Conservation (phyloP, 345 rosid species). For the Luvunga scandens region DNA sequence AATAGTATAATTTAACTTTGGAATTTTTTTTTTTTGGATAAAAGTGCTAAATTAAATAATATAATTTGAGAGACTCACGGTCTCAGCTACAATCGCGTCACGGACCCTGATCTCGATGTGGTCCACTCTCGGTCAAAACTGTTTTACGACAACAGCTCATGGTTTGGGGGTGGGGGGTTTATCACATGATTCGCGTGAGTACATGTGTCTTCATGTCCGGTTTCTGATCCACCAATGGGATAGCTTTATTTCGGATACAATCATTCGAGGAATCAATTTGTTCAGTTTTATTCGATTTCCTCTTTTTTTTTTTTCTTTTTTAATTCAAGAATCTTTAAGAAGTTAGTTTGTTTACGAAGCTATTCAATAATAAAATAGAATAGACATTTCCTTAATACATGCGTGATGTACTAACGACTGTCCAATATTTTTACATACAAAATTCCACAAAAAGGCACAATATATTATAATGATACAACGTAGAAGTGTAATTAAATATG, state of each 20-base stretch:
- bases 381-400: not conserved
- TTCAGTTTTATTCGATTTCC: not conserved
- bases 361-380: not conserved
- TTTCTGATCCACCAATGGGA: not conserved
- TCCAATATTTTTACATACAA: no score
- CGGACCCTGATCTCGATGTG: not conserved
- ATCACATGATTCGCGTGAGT: not conserved
- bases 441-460: no score
- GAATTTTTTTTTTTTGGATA: no score
- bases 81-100: not conserved
- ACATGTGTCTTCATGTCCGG: not conserved
- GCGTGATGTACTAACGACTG: no score
- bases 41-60: no score
- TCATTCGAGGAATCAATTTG: not conserved
- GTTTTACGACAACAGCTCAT: not conserved
- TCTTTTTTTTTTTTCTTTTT: not conserved
- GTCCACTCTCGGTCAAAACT: conserved; percentile 11
- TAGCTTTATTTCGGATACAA: not conserved
- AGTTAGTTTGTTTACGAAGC: not conserved
- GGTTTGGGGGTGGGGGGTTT: not conserved
- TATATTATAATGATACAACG: no score
- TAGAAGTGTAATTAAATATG: not conserved
- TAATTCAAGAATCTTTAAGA: not conserved
- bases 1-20: no score
- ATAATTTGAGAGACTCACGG: not conserved